A percentile compares a stretch with the other conserved stretches of the same genome.
Conservation (phyloP, 2,329 filamentous ascomycete species). For the Aureobasidium zeae region DNA sequence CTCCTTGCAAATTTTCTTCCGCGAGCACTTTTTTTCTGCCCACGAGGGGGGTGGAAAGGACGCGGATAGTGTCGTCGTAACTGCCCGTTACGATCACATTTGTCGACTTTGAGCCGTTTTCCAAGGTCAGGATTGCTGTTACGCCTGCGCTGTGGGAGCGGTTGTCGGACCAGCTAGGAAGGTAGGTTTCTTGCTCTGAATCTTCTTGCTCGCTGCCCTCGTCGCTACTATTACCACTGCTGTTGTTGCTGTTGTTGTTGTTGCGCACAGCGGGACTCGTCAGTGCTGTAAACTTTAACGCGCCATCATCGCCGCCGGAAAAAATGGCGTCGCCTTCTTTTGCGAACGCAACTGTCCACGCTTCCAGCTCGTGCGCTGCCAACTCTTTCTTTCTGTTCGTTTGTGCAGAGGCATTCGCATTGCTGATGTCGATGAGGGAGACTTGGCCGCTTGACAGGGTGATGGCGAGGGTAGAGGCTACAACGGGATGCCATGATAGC, state of each 20-base stretch:
- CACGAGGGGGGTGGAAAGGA: slow-evolving; percentile 42
- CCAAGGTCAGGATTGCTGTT: slow-evolving; percentile 70
- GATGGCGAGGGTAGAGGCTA: slow-evolving; percentile 50
- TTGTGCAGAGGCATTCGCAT: not conserved
- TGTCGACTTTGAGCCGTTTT: slow-evolving; percentile 35
- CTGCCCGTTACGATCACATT: slow-evolving; percentile 71
- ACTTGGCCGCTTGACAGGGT: slow-evolving; percentile 63
- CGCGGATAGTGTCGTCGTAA: slow-evolving; percentile 76
- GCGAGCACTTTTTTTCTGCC: slow-evolving; percentile 47
- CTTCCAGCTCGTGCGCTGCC: slow-evolving; percentile 49
- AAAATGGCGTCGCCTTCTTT: slow-evolving; percentile 37
- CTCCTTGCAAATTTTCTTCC: slow-evolving; percentile 60
- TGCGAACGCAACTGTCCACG: slow-evolving; percentile 61
- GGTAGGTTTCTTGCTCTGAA: not conserved
- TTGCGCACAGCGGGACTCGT: slow-evolving; percentile 18
- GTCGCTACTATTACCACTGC: too few species aligned
- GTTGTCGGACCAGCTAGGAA: slow-evolving; percentile 37
- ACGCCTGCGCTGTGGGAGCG: slow-evolving; percentile 72
- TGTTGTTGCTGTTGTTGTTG: too few species aligned
- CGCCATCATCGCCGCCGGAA: slow-evolving; percentile 69
- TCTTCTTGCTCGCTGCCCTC: not conserved
- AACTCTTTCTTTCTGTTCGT: slow-evolving; percentile 20
- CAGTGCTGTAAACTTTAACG: slow-evolving; percentile 32
- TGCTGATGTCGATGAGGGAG: slow-evolving; percentile 23
- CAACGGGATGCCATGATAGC: slow-evolving; percentile 60